These are phyloP conservation scores for Mycosarcoma maydis DNA, from an alignment of 1,284 basidiomycete species.

Conservation along the genomic window DNA sequence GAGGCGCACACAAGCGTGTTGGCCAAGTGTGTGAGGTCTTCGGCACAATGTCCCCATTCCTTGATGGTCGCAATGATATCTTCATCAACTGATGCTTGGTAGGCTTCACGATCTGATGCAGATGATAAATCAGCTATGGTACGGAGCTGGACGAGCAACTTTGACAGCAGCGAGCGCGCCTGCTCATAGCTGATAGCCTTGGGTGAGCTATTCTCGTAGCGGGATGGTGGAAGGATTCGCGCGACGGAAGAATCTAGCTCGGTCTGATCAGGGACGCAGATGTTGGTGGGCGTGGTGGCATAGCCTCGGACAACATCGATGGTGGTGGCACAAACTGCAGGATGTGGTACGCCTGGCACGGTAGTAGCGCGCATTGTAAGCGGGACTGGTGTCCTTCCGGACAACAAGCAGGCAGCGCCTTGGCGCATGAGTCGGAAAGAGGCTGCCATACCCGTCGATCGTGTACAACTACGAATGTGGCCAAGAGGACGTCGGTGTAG, in stretches of 20 bases:
- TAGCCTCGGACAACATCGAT: constrained; percentile 5
- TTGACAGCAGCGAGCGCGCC: constrained; percentile 24
- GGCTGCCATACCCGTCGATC: constrained; percentile 1
- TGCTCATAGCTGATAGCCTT: constrained; percentile 16
- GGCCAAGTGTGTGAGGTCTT: constrained; percentile 30
- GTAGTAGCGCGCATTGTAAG: neutral
- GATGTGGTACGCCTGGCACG: neutral
- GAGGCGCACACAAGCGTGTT: constrained; percentile 27
- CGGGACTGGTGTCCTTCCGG: neutral
- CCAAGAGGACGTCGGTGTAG: too few relatives aligned
- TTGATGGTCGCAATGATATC: constrained; percentile 14
- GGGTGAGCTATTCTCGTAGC: constrained; percentile 12
- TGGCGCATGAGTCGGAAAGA: constrained; percentile 1
- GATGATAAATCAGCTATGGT: constrained; percentile 25
- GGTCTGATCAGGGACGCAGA: constrained; percentile 11
- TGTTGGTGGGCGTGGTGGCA: constrained; percentile 16
- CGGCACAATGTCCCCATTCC: constrained; percentile 7
- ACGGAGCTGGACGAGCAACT: constrained; percentile 39
- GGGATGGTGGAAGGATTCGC: constrained; percentile 22
- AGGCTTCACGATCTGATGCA: constrained; percentile 16
- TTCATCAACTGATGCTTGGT: constrained; percentile 27
- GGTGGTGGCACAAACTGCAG: too few relatives aligned
- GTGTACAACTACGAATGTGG: too few relatives aligned
- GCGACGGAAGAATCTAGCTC: constrained; percentile 25
- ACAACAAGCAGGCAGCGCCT: neutral